phyloP scores from a whole-genome alignment of 1,284 basidiomycete genomes.

The Flammula alnicola region DNA sequence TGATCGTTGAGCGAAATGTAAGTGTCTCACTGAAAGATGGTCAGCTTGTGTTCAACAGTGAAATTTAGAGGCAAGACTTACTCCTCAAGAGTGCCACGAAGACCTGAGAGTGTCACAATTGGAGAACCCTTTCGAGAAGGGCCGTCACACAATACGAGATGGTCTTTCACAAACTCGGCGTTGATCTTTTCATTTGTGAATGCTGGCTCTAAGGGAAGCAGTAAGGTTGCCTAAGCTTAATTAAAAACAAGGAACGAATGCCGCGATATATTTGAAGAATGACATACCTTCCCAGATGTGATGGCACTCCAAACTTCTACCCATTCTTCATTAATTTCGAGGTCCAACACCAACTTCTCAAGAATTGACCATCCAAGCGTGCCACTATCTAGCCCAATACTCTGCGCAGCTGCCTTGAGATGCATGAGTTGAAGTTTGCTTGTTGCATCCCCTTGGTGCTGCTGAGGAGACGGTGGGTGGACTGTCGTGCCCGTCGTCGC shows the following conservation, averaged over 20 bases:
- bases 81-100: constrained; percentile 71
- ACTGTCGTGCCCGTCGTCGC: constrained; percentile 53
- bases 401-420: constrained; percentile 80
- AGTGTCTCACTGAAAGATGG: constrained; percentile 52
- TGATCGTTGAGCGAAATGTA: constrained; percentile 68
- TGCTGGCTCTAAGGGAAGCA: constrained; percentile 70
- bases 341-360: constrained; percentile 72
- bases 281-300: constrained; percentile 68
- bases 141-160: constrained; percentile 68
- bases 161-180: constrained; percentile 78
- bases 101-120: constrained; percentile 79
- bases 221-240: constrained; percentile 66
- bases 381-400: constrained; percentile 69
- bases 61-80: constrained; percentile 37
- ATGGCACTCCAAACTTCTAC: constrained; percentile 73
- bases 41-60: neutral
- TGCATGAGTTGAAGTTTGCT: constrained; percentile 78
- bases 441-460: constrained; percentile 59
- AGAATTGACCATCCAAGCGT: constrained; percentile 85
- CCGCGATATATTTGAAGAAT: neutral
- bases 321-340: constrained; percentile 70
- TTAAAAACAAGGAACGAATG: neutral
- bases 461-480: constrained; percentile 45
- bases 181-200: constrained; percentile 60
- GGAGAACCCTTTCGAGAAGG: constrained; percentile 49